phyloP scores from a whole-genome alignment of 2,329 filamentous ascomycete genomes.

The Calonectria honghensis region DNA sequence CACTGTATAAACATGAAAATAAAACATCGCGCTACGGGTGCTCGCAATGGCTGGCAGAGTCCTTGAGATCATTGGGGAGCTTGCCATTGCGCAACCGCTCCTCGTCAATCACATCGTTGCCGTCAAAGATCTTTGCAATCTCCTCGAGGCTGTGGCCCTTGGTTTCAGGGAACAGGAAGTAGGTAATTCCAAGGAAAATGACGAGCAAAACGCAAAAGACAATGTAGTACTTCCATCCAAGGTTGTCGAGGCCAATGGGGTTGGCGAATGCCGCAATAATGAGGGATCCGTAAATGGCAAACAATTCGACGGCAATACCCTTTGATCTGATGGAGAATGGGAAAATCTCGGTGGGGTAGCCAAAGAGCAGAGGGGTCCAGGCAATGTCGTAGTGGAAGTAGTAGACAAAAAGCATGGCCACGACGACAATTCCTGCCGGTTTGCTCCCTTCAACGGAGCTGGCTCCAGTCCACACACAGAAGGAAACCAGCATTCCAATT shows the following conservation, averaged over 20 bases:
- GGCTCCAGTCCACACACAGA: slow-evolving; percentile 62
- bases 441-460: slow-evolving; percentile 58
- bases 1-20: slow-evolving; percentile 9
- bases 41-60: slow-evolving; percentile 36
- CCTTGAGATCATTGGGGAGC: slow-evolving; percentile 11
- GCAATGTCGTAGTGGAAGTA: slow-evolving; percentile 67
- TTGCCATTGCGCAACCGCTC: slow-evolving; percentile 15
- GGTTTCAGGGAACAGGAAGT: slow-evolving; percentile 58
- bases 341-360: slow-evolving; percentile 65
- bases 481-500: slow-evolving; percentile 61
- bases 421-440: slow-evolving; percentile 65
- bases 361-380: slow-evolving; percentile 67
- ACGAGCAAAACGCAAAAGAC: slow-evolving; percentile 57
- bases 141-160: slow-evolving; percentile 55
- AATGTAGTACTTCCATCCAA: slow-evolving; percentile 65
- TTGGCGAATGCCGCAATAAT: slow-evolving; percentile 62
- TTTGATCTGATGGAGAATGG: slow-evolving; percentile 62
- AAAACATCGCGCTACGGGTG: background rate
- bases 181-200: slow-evolving; percentile 49
- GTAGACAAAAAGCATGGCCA: slow-evolving; percentile 69
- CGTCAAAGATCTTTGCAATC: slow-evolving; percentile 52
- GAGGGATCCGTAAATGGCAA: slow-evolving; percentile 60
- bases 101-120: slow-evolving; percentile 34
- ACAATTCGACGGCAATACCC: slow-evolving; percentile 66
- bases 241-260: slow-evolving; percentile 55